A percentile compares a stretch with the other conserved stretches of the same genome.
Evolutionary conservation across 1,284 basidiomycete genomes (phyloP).

Genomic region (Ustilago nuda): DNA sequence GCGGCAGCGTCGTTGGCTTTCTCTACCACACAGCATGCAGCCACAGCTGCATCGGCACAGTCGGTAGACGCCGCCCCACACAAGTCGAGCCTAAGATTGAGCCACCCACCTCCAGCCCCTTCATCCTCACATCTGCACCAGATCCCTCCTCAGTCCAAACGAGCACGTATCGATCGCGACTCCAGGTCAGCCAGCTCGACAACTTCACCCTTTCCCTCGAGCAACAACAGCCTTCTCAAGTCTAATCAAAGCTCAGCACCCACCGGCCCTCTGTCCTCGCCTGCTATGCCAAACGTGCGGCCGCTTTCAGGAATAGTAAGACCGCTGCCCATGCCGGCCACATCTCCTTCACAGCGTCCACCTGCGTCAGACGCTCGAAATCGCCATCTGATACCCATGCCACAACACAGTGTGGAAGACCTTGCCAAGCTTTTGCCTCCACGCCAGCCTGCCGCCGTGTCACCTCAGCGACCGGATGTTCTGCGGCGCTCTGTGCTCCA

Average conservation of each 20-base stretch:
- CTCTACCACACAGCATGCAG: neutral
- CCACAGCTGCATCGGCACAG: neutral
- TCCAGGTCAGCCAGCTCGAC: conserved; percentile 4
- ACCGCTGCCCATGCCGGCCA: conserved; percentile 21
- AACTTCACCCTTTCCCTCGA: conserved; percentile 15
- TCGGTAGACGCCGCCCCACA: conserved; percentile 1
- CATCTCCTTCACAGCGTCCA: conserved; percentile 22
- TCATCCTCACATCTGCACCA: conserved; percentile 11
- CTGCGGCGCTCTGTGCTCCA: conserved; percentile 24
- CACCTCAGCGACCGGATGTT: neutral
- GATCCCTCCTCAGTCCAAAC: conserved; percentile 28
- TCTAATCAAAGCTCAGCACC: conserved; percentile 12
- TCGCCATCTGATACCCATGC: conserved; percentile 29
- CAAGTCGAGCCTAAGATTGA: conserved; percentile 26
- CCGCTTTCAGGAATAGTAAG: conserved; percentile 36
- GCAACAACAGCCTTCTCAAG: neutral
- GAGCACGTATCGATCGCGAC: conserved; percentile 10
- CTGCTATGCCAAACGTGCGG: conserved; percentile 18
- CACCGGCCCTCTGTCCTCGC: conserved; percentile 10
- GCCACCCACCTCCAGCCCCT: conserved; percentile 38
- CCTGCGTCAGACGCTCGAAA: neutral
- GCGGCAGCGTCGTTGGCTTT: neutral
- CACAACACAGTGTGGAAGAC: conserved; percentile 31
- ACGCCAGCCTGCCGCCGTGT: conserved; percentile 4
- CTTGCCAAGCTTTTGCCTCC: conserved; percentile 26